A percentile compares a stretch with the other conserved stretches of the same genome.
Evolutionary conservation across 441 rosid species (phyloP).

Genomic region (Bruguiera hainesii): DNA sequence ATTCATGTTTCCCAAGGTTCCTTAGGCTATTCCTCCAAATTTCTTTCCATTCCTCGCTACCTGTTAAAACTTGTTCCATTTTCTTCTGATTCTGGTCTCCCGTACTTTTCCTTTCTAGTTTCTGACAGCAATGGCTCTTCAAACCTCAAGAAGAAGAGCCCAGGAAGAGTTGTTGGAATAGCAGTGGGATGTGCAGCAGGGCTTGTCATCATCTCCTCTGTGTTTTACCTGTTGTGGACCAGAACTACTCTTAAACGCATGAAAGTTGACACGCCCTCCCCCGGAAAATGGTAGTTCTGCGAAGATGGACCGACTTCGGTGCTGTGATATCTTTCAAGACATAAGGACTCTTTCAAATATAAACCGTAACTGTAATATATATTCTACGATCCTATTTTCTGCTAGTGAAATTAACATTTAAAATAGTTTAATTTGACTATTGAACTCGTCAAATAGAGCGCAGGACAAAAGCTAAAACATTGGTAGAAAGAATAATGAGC

Average conservation of each 20-base stretch:
- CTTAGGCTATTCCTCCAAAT: background rate
- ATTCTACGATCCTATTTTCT: too few species aligned
- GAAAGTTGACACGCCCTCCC: slow-evolving; percentile 30
- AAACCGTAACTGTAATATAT: background rate
- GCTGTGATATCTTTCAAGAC: background rate
- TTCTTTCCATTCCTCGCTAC: background rate
- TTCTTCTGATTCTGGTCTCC: background rate
- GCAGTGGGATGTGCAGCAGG: slow-evolving; percentile 35
- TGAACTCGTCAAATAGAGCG: too few species aligned
- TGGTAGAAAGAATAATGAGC: too few species aligned
- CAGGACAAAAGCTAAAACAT: too few species aligned
- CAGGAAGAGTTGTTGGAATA: slow-evolving; percentile 36
- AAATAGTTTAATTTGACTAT: too few species aligned
- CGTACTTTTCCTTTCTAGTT: slow-evolving; percentile 7
- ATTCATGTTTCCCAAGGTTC: slow-evolving; percentile 46
- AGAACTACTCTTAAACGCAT: slow-evolving; percentile 25
- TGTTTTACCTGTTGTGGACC: slow-evolving; percentile 38
- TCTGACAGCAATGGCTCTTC: slow-evolving; percentile 19
- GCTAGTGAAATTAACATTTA: too few species aligned
- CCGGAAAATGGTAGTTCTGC: slow-evolving; percentile 13
- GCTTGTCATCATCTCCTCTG: slow-evolving; percentile 30
- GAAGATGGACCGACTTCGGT: background rate
- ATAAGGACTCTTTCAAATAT: background rate
- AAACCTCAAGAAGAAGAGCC: slow-evolving; percentile 19
- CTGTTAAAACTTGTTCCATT: background rate